These are phyloP conservation scores for Cenococcum geophilum DNA, from an alignment of 495 filamentous ascomycete genomes.

Conservation along the genomic window DNA sequence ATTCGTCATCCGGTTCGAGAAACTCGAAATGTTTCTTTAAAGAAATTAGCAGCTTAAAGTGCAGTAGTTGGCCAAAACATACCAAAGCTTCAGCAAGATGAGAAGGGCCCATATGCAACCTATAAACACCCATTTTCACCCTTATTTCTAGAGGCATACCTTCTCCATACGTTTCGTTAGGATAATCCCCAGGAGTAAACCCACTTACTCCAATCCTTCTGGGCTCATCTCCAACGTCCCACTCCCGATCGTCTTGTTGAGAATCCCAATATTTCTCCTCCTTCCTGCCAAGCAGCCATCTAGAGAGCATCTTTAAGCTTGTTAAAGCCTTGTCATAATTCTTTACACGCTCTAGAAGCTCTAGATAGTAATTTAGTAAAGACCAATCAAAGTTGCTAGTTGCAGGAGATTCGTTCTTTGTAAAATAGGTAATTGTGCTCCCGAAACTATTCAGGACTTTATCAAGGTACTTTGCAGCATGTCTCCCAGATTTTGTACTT, in stretches of 20 bases:
- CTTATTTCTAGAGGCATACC: conserved; percentile 74
- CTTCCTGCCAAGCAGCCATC: conserved; percentile 75
- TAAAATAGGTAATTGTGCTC: conserved; percentile 51
- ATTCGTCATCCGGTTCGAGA: conserved; percentile 53
- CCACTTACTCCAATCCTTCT: conserved; percentile 53
- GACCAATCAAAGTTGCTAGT: conserved; percentile 65
- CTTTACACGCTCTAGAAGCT: conserved; percentile 61
- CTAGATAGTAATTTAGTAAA: conserved; percentile 75
- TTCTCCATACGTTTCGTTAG: conserved; percentile 58
- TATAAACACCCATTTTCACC: conserved; percentile 78
- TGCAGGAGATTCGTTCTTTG: conserved; percentile 43
- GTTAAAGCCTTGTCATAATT: conserved; percentile 58
- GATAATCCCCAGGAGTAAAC: conserved; percentile 51
- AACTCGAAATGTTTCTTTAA: conserved; percentile 55
- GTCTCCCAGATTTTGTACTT: conserved; percentile 12
- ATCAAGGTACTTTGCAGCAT: conserved; percentile 12
- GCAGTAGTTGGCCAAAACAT: conserved; percentile 9
- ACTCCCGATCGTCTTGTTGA: conserved; percentile 84
- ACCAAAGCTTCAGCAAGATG: conserved; percentile 72
- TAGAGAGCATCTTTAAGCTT: conserved; percentile 60
- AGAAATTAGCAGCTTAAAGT: conserved; percentile 15
- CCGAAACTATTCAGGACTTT: conserved; percentile 32
- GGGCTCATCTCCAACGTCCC: conserved; percentile 68
- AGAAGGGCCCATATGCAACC: conserved; percentile 55
- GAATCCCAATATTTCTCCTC: conserved; percentile 75